Conservation (phyloP, 2,329 filamentous ascomycete genomes). For the Laburnicola sp. region DNA sequence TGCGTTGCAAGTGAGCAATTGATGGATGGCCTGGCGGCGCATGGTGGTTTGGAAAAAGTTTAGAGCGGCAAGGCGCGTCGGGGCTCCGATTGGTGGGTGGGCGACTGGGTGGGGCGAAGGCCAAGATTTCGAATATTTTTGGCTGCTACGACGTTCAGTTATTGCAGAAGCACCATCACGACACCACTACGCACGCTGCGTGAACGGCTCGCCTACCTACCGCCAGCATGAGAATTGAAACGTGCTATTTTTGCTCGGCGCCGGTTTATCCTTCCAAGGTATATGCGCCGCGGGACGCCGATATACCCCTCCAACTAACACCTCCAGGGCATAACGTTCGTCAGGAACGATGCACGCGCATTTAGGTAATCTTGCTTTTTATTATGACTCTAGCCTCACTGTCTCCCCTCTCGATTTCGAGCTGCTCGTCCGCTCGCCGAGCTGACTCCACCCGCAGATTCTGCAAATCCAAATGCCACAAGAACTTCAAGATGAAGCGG, state of each 20-base stretch:
- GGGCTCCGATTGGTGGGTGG: neutral
- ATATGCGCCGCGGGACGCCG: neutral
- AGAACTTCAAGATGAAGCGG: slow-evolving; percentile 93
- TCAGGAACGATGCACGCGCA: slow-evolving; percentile 53
- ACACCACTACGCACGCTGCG: neutral
- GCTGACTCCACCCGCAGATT: too few relatives aligned
- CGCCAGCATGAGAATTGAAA: slow-evolving; percentile 43
- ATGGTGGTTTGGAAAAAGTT: slow-evolving; percentile 8
- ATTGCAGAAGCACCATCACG: neutral
- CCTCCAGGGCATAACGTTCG: slow-evolving; percentile 61
- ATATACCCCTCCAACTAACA: neutral
- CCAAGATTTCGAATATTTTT: neutral
- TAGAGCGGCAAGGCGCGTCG: slow-evolving; percentile 1
- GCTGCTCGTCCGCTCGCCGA: too few relatives aligned
- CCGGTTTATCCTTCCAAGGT: slow-evolving; percentile 51
- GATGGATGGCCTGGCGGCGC: neutral
- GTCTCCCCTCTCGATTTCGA: too few relatives aligned
- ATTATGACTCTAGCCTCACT: too few relatives aligned
- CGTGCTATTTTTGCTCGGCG: slow-evolving; percentile 70
- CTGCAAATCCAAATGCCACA: slow-evolving; percentile 62
- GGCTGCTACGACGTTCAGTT: too few relatives aligned
- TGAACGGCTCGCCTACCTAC: neutral
- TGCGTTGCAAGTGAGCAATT: too few relatives aligned
- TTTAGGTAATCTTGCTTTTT: too few relatives aligned
- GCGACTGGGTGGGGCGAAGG: neutral